Evolutionary conservation across 768 basidiomycete species (phyloP).

Genomic region (Suillus subaureus): DNA sequence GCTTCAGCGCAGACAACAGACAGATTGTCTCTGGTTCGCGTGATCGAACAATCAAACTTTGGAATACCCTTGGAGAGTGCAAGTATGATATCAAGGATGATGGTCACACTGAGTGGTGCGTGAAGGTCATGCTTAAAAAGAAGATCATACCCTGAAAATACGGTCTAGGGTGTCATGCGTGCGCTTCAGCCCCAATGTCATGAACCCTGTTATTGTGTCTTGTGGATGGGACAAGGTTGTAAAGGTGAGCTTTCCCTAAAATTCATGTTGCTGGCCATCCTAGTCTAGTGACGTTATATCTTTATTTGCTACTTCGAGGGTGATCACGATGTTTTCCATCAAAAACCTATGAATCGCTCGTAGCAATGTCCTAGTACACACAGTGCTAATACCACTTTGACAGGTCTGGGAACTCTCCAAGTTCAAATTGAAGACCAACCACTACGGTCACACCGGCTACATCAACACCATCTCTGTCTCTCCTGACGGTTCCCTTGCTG

Average conservation of each 20-base stretch:
- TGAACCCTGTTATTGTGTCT: conserved; percentile 98
- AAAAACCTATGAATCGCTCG: conserved; percentile 68
- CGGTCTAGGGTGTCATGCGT: conserved; percentile 92
- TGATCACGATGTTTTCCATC: conserved; percentile 61
- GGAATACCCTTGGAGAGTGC: conserved; percentile 99
- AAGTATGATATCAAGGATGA: conserved; percentile 99
- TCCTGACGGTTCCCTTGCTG: conserved; percentile 97
- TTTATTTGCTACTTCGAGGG: conserved; percentile 94
- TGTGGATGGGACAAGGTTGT: conserved; percentile 99
- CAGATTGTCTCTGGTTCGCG: conserved; percentile 99
- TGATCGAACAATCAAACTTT: conserved; percentile 97
- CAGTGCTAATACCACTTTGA: conserved; percentile 1
- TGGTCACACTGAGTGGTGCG: conserved; percentile 92
- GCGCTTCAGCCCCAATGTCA: conserved; percentile 96
- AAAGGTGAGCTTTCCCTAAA: conserved; percentile 65
- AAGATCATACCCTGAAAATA: conserved; percentile 9
- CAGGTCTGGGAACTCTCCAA: conserved; percentile 99
- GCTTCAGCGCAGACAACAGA: conserved; percentile 99
- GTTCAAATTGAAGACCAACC: conserved; percentile 99
- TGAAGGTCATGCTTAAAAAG: background rate
- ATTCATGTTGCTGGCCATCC: conserved; percentile 8
- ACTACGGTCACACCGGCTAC: conserved; percentile 99
- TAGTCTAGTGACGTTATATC: conserved; percentile 30
- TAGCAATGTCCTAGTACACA: conserved; percentile 14
- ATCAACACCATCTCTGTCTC: conserved; percentile 99